Evolutionary conservation across 495 filamentous ascomycete species (phyloP).

Genomic region (Neurospora sp.): DNA sequence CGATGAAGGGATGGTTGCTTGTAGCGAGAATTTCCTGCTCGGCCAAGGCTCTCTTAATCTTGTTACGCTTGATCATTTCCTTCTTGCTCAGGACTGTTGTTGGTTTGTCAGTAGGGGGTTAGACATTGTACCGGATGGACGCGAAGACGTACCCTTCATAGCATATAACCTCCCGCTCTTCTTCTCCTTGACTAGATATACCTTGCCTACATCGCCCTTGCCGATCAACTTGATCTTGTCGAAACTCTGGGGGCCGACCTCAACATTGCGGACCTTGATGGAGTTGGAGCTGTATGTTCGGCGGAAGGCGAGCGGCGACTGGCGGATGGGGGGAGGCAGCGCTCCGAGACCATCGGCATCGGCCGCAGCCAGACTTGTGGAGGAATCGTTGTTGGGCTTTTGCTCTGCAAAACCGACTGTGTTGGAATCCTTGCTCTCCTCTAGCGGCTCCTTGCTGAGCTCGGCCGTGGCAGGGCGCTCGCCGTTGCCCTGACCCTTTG

Average conservation of each 20-base stretch:
- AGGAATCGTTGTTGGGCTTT: constrained; percentile 18
- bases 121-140: not conserved
- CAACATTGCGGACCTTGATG: constrained; percentile 94
- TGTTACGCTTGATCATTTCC: constrained; percentile 99
- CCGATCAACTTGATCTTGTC: constrained; percentile 99
- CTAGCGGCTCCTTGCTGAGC: constrained; percentile 64
- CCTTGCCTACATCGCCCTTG: constrained; percentile 97
- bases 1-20: constrained; percentile 98
- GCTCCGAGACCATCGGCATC: constrained; percentile 20
- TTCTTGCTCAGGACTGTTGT: constrained; percentile 91
- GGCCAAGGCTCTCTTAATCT: constrained; percentile 96
- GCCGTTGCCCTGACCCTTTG: constrained; percentile 45
- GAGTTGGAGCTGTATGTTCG: constrained; percentile 98
- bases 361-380: constrained; percentile 10
- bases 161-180: constrained; percentile 91
- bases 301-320: constrained; percentile 61
- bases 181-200: constrained; percentile 95
- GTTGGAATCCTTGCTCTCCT: constrained; percentile 44
- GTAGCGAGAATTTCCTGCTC: constrained; percentile 98
- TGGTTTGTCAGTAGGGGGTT: constrained; percentile 22
- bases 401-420: constrained; percentile 44
- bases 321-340: constrained; percentile 34
- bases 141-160: constrained; percentile 72
- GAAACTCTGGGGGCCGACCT: constrained; percentile 91
- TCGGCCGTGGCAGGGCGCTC: constrained; percentile 74